A percentile compares a stretch with the other conserved stretches of the same genome.
phyloP scores from a whole-genome alignment of 768 basidiomycete species.

The Mycena rosella region DNA sequence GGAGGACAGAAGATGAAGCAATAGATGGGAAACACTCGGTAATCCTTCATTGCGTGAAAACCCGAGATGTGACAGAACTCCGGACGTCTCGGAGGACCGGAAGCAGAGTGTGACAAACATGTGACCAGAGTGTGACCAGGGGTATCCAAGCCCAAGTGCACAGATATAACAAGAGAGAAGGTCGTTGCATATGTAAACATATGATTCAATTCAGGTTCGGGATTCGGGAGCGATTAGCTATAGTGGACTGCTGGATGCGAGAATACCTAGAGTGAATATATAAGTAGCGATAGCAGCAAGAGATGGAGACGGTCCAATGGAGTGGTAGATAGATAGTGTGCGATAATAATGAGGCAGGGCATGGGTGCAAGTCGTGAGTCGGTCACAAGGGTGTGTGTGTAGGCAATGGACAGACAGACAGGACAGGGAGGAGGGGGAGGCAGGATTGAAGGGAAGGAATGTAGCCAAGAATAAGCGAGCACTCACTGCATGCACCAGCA shows the following conservation, averaged over 20 bases:
- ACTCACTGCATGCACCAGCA: background rate
- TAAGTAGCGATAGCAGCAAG: conserved; percentile 6
- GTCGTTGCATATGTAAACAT: conserved; percentile 28
- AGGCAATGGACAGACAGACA: background rate
- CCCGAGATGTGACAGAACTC: no score
- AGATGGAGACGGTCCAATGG: conserved; percentile 12
- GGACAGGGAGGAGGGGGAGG: conserved; percentile 12
- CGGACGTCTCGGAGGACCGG: no score
- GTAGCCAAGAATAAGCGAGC: conserved; percentile 17
- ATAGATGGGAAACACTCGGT: no score
- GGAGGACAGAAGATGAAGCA: no score
- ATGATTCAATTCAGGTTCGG: conserved; percentile 9
- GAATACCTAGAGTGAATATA: conserved; percentile 27
- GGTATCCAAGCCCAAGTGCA: no score
- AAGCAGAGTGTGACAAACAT: no score
- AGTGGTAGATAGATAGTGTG: background rate
- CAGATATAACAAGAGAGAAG: no score
- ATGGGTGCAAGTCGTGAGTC: background rate
- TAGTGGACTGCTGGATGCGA: conserved; percentile 29
- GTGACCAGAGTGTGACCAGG: no score
- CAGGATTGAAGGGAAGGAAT: conserved; percentile 2
- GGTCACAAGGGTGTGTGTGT: background rate
- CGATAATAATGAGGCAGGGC: background rate
- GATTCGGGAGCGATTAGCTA: no score
- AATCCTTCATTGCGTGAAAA: no score